These are phyloP conservation scores for Aspergillus fumigatus DNA, from an alignment of 2,329 filamentous ascomycete species.

Conservation along the genomic window DNA sequence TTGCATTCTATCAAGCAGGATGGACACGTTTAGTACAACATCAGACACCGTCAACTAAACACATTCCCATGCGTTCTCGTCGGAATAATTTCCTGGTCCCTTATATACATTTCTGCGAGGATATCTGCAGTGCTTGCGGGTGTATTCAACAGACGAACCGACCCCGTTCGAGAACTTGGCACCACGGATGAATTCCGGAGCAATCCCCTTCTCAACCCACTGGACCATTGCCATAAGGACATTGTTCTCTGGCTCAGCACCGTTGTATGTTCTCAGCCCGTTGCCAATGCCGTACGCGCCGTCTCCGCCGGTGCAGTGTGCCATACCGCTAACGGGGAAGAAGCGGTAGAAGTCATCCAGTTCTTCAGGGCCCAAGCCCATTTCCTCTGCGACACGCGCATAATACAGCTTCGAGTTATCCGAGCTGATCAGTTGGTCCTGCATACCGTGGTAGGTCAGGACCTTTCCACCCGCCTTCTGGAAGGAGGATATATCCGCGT, in stretches of 20 bases:
- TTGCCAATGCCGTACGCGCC: slow-evolving; percentile 42
- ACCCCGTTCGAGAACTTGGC: slow-evolving; percentile 42
- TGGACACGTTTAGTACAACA: no score
- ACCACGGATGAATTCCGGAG: slow-evolving; percentile 38
- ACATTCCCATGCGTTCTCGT: slow-evolving; percentile 33
- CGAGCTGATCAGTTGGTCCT: slow-evolving; percentile 49
- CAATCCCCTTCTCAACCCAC: slow-evolving; percentile 46
- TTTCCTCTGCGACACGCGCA: slow-evolving; percentile 38
- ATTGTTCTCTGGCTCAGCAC: slow-evolving; percentile 39
- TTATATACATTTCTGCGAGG: slow-evolving; percentile 29
- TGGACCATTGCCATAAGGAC: slow-evolving; percentile 47
- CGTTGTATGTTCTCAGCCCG: slow-evolving; percentile 16
- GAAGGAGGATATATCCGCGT: slow-evolving; percentile 47
- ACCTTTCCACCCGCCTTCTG: slow-evolving; percentile 40
- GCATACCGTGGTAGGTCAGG: slow-evolving; percentile 40
- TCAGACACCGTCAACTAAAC: slow-evolving; percentile 11
- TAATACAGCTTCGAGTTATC: slow-evolving; percentile 51
- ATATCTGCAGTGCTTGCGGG: slow-evolving; percentile 45
- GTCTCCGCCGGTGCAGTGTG: slow-evolving; percentile 45
- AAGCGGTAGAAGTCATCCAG: slow-evolving; percentile 44
- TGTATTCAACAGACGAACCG: slow-evolving; percentile 40
- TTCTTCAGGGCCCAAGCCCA: slow-evolving; percentile 28
- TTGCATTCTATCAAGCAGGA: no score
- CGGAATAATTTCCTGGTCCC: slow-evolving; percentile 29
- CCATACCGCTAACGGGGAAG: slow-evolving; percentile 53